Evolutionary conservation across 345 rosid genomes (phyloP).

Genomic region (Luvunga scandens): DNA sequence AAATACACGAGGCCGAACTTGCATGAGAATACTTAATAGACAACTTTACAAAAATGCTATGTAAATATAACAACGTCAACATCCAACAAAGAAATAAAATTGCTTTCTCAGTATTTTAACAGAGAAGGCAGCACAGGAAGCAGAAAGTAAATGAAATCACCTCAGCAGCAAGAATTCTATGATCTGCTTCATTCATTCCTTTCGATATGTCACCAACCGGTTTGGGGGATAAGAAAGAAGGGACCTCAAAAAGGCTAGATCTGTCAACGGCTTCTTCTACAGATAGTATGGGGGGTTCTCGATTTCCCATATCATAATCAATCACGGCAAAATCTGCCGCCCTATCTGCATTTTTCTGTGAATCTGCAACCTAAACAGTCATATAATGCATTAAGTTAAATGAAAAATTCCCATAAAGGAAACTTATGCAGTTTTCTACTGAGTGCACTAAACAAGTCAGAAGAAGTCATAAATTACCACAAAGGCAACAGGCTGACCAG

Average conservation of each 20-base stretch:
- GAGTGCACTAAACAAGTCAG: neutral
- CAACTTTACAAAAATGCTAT: neutral
- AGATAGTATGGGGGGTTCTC: constrained; percentile 63
- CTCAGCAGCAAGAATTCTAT: constrained; percentile 60
- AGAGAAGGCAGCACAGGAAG: neutral
- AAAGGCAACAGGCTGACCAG: constrained; percentile 77
- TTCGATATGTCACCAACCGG: constrained; percentile 61
- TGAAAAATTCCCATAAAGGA: neutral
- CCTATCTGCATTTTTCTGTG: constrained; percentile 74
- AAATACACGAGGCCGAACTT: neutral
- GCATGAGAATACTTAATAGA: neutral
- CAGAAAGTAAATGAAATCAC: constrained; percentile 27
- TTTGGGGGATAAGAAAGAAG: constrained; percentile 48
- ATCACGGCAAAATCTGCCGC: constrained; percentile 62
- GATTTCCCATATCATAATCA: constrained; percentile 55
- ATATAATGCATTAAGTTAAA: neutral
- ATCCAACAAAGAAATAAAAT: neutral
- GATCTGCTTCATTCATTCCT: constrained; percentile 88
- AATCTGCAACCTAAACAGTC: constrained; percentile 71
- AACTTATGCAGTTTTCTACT: neutral
- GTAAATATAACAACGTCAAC: neutral
- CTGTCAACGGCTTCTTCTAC: constrained; percentile 75
- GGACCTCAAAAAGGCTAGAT: constrained; percentile 71
- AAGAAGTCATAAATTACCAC: constrained; percentile 49
- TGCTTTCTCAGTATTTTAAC: neutral